Evolutionary conservation across 306 rosid species (phyloP).

Genomic region (Inga oerstediana): DNA sequence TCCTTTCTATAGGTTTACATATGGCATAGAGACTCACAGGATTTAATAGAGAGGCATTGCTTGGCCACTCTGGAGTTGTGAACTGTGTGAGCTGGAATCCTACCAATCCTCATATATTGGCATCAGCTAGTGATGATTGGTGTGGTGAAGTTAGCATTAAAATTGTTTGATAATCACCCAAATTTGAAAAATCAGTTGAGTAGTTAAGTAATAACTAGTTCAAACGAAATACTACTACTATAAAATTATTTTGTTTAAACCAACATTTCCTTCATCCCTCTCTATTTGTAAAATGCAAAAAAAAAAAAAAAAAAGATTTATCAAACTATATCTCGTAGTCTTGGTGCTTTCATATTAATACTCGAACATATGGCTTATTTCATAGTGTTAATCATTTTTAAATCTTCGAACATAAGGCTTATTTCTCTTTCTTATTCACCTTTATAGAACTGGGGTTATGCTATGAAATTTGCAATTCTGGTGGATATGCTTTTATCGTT

Average conservation of each 20-base stretch:
- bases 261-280: not conserved
- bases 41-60: conserved; percentile 68
- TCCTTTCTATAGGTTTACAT: conserved; percentile 69
- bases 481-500: too few species aligned
- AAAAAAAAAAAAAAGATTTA: not conserved
- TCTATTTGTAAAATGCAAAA: not conserved
- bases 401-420: not conserved
- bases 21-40: conserved; percentile 84
- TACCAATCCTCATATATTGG: conserved; percentile 86
- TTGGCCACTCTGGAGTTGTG: conserved; percentile 95
- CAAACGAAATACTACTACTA: not conserved
- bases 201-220: not conserved
- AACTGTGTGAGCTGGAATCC: conserved; percentile 98
- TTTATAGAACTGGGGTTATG: not conserved
- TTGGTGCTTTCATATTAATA: not conserved
- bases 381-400: not conserved
- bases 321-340: not conserved
- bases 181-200: not conserved
- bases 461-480: not conserved
- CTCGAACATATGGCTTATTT: too few species aligned
- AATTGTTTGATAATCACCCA: not conserved
- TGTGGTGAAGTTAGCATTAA: not conserved
- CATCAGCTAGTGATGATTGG: conserved; percentile 89
- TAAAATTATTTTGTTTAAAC: not conserved
- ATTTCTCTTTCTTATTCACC: not conserved